These are phyloP conservation scores for Volvariella volvacea DNA, from an alignment of 1,284 basidiomycete genomes.

Conservation along the genomic window DNA sequence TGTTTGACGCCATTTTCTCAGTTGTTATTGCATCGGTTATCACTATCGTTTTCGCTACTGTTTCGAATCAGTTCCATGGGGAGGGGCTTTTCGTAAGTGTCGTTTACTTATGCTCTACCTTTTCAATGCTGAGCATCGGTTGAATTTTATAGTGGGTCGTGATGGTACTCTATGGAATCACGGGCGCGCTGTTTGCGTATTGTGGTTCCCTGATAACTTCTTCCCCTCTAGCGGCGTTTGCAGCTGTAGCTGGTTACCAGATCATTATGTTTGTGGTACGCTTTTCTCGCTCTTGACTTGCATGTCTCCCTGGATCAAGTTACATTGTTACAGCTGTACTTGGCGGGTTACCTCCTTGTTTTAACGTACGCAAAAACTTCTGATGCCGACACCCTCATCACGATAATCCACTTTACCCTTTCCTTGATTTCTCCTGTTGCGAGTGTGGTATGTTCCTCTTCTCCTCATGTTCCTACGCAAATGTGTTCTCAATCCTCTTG, in stretches of 20 bases:
- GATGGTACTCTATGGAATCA: slow-evolving; percentile 65
- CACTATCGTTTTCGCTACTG: slow-evolving; percentile 52
- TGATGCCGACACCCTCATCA: slow-evolving; percentile 46
- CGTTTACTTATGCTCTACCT: background rate
- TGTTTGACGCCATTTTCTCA: slow-evolving; percentile 65
- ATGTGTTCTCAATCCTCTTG: background rate
- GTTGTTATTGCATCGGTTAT: slow-evolving; percentile 54
- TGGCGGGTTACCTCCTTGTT: slow-evolving; percentile 60
- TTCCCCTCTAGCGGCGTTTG: slow-evolving; percentile 71
- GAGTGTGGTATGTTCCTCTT: slow-evolving; percentile 57
- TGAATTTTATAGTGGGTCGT: slow-evolving; percentile 51
- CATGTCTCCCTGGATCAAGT: background rate
- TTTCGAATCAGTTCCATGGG: slow-evolving; percentile 60
- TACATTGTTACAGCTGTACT: slow-evolving; percentile 40
- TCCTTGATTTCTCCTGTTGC: slow-evolving; percentile 65
- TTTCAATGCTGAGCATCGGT: background rate
- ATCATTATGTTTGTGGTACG: slow-evolving; percentile 65
- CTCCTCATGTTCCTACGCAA: background rate
- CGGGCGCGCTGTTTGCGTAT: slow-evolving; percentile 64
- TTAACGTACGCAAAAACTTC: slow-evolving; percentile 65
- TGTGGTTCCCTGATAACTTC: slow-evolving; percentile 55
- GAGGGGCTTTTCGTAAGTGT: slow-evolving; percentile 59
- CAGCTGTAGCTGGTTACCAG: slow-evolving; percentile 69
- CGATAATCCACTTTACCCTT: slow-evolving; percentile 63
- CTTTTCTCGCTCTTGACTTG: slow-evolving; percentile 6